Evolutionary conservation across 306 rosid genomes (phyloP).

Genomic region (Cucumis melo): DNA sequence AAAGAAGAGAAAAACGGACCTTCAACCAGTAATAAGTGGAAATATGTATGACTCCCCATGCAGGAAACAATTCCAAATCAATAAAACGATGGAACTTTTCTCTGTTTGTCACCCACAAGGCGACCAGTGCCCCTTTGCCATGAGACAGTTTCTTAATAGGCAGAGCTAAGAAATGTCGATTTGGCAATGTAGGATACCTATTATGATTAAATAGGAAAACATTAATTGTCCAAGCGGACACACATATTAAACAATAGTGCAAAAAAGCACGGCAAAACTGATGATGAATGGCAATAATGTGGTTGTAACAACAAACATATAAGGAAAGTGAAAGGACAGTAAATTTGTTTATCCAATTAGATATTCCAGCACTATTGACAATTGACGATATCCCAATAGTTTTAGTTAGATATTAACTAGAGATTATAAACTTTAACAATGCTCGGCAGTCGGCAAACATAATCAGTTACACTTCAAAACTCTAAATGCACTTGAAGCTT

Average conservation of each 20-base stretch:
- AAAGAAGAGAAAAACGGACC: constrained; percentile 27
- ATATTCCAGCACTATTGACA: not conserved
- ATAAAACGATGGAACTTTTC: constrained; percentile 76
- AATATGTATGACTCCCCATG: constrained; percentile 69
- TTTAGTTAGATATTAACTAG: not conserved
- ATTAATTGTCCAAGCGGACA: not conserved
- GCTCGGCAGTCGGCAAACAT: not conserved
- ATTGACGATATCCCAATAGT: not conserved
- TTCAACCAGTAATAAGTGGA: constrained; percentile 81
- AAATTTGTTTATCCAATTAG: not conserved
- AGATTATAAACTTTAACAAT: not conserved
- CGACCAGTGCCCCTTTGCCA: constrained; percentile 63
- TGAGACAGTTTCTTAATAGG: constrained; percentile 74
- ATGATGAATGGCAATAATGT: not conserved
- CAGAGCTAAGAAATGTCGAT: constrained; percentile 52
- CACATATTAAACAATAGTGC: not conserved
- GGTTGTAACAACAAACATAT: not conserved
- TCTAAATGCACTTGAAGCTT: not conserved
- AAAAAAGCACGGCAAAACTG: not conserved
- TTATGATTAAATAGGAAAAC: constrained; percentile 8
- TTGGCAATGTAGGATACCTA: constrained; percentile 89
- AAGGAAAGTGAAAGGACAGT: not conserved
- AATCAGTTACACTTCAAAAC: not conserved
- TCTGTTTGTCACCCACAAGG: constrained; percentile 92
- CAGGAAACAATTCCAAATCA: constrained; percentile 68